Percentiles rank a stretch among this genome's conserved stretches.
These are phyloP conservation scores for Beauveria sp. DNA, from an alignment of 2,329 filamentous ascomycete species.

Conservation along the genomic window DNA sequence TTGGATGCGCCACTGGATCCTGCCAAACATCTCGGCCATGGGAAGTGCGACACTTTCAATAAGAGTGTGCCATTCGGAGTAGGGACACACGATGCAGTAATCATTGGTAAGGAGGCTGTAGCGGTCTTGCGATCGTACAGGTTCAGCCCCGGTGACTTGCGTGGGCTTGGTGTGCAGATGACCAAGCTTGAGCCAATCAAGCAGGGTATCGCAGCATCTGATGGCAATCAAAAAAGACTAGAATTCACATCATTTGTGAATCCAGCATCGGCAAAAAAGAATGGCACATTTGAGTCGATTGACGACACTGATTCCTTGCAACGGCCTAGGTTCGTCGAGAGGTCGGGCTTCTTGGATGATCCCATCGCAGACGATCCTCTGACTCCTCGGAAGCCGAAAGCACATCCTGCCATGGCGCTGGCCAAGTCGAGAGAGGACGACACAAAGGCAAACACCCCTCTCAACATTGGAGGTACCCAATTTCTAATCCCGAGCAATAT, in stretches of 20 bases:
- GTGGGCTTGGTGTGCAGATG: constrained; percentile 88
- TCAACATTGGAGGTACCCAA: constrained; percentile 81
- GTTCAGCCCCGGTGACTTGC: constrained; percentile 85
- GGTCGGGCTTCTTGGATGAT: constrained; percentile 32
- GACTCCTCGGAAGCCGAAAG: constrained; percentile 45
- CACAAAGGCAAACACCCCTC: constrained; percentile 52
- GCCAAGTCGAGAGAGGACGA: constrained; percentile 42
- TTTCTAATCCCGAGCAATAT: constrained; percentile 82
- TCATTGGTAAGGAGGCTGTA: constrained; percentile 75
- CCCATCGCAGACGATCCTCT: constrained; percentile 48
- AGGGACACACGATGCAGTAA: constrained; percentile 66
- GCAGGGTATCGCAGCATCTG: constrained; percentile 41
- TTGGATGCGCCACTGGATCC: constrained; percentile 84
- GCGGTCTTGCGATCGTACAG: constrained; percentile 73
- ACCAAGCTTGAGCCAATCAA: constrained; percentile 83
- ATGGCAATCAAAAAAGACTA: constrained; percentile 73
- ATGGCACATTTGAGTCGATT: constrained; percentile 37
- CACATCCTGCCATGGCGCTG: constrained; percentile 47
- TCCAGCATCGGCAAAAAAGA: constrained; percentile 32
- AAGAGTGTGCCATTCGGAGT: constrained; percentile 79
- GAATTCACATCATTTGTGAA: constrained; percentile 55
- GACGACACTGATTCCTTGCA: constrained; percentile 38
- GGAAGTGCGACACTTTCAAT: constrained; percentile 90
- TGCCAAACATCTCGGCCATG: constrained; percentile 88
- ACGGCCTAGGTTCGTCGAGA: constrained; percentile 23